Evolutionary conservation across 139 green algal species (phyloP), one percentile per base, ranked within the genome.

Genomic region (Eudorina sp.): DNA sequence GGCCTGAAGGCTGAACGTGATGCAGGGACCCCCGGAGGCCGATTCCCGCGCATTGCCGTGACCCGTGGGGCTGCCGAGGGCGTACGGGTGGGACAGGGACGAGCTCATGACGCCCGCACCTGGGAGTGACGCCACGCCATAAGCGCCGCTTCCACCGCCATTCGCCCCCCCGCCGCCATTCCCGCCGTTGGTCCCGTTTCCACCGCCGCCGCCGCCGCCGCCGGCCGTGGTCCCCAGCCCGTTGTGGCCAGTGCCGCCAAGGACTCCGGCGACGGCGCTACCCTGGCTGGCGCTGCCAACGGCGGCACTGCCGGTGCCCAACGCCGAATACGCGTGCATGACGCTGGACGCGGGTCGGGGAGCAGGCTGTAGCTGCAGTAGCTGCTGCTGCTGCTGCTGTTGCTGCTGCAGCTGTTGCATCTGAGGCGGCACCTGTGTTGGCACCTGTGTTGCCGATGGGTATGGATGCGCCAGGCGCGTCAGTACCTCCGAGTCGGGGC

Each of bases 1-100:
- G 11, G 81, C 81, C 25, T 87, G 81, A 8, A 87, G 46, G 46
- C 34, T 79, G 64, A 87, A 87, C 0, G 81, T 78, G 45, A 87
- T 76, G 80, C 41, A 43, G 2, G 60, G 3, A 31, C 48, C 8
- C 41, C 11, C 53, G 3, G 53, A 53, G 9, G 55, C 34, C 27
- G 55, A 75, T 36, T 74, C 78, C n/a, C 29, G 64, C 64, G 64
- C 27, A 27, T 40, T 73, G 64, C 9, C 66, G 62, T 38, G 23
- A 46, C 66, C 66, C 66, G 66, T 46, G 7, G 36, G 66, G 38
- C 66, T 75, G 9, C 66, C 62, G 27, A 38, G 62, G 27, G 55
- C 8, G 29, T 66, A 23, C 13, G 25, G 9, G 40, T 48, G 36
- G 21, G 45, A 21, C 27, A 64, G 46, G n/a, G 73, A 40, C 4